Evolutionary conservation across 371 early-diverging fungal species (phyloP).

Genomic region (Phascolomyces articulosus): DNA sequence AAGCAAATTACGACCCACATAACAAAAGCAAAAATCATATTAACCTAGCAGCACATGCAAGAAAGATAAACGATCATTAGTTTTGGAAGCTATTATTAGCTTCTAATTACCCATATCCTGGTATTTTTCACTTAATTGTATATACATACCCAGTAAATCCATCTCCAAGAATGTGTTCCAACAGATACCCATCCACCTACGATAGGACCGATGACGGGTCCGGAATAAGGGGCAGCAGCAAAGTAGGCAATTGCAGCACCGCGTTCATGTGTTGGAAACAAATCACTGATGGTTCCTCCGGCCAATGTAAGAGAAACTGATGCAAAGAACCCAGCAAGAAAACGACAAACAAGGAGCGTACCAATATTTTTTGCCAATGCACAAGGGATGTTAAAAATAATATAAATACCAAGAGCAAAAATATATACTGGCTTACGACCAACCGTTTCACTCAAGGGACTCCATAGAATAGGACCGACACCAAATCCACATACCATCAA

Average conservation of each 20-base stretch:
- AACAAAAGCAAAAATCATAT: constrained; percentile 43
- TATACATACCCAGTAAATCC: constrained; percentile 57
- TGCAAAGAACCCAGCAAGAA: constrained; percentile 47
- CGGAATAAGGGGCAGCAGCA: constrained; percentile 51
- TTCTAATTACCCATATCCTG: no score
- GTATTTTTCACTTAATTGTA: no score
- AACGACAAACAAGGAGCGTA: constrained; percentile 44
- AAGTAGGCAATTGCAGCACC: constrained; percentile 51
- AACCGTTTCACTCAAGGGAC: constrained; percentile 41
- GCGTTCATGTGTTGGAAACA: constrained; percentile 36
- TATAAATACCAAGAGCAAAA: constrained; percentile 33
- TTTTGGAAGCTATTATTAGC: no score
- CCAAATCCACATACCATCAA: constrained; percentile 52
- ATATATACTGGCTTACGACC: constrained; percentile 46
- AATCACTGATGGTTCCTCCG: constrained; percentile 47
- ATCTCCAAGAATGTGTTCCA: constrained; percentile 44
- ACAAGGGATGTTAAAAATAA: constrained; percentile 46
- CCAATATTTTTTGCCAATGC: constrained; percentile 43
- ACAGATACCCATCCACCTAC: constrained; percentile 50
- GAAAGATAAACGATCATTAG: no score
- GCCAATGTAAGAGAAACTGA: constrained; percentile 40
- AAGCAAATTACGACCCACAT: constrained; percentile 40
- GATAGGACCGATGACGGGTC: constrained; percentile 50
- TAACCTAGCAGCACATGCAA: constrained; percentile 23
- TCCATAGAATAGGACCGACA: constrained; percentile 51